A percentile compares a stretch with the other conserved stretches of the same genome.
phyloP scores from a whole-genome alignment of 768 basidiomycete genomes.

The Kwoniella dejecticola region DNA sequence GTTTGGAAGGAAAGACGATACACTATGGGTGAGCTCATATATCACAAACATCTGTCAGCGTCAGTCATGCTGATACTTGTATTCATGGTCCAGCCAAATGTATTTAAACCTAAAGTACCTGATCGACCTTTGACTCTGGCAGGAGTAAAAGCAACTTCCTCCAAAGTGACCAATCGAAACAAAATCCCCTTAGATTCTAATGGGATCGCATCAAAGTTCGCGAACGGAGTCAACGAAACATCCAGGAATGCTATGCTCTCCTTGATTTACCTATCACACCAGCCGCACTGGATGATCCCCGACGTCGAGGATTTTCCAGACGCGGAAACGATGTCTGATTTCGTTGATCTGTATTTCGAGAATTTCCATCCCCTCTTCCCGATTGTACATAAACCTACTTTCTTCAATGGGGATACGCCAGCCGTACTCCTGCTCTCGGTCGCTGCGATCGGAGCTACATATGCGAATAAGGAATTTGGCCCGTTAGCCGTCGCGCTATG shows the following conservation, averaged over 20 bases:
- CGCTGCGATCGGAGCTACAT: conserved; percentile 46
- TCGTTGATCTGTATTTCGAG: conserved; percentile 48
- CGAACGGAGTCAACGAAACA: conserved; percentile 16
- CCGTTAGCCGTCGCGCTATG: conserved; percentile 44
- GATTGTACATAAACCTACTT: conserved; percentile 39
- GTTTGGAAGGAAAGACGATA: conserved; percentile 40
- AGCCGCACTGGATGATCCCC: conserved; percentile 41
- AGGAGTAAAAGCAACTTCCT: conserved; percentile 38
- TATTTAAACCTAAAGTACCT: conserved; percentile 46
- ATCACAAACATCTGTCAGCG: no score
- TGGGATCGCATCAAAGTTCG: no score
- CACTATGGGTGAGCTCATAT: conserved; percentile 43
- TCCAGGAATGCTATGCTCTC: conserved; percentile 49
- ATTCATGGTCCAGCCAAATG: conserved; percentile 25
- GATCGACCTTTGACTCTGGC: conserved; percentile 42
- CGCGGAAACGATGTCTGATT: conserved; percentile 43
- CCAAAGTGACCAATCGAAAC: conserved; percentile 20
- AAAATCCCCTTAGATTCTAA: conserved; percentile 1
- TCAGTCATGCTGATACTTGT: background rate
- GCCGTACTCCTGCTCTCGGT: conserved; percentile 40
- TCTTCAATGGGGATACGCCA: conserved; percentile 28
- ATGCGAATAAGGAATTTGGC: conserved; percentile 42
- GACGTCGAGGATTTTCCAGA: conserved; percentile 49
- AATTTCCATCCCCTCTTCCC: conserved; percentile 48
- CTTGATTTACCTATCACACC: conserved; percentile 46